Evolutionary conservation across 495 filamentous ascomycete genomes (phyloP), one percentile per base, ranked within the genome.

Genomic region (Penicillium diatomitis): DNA sequence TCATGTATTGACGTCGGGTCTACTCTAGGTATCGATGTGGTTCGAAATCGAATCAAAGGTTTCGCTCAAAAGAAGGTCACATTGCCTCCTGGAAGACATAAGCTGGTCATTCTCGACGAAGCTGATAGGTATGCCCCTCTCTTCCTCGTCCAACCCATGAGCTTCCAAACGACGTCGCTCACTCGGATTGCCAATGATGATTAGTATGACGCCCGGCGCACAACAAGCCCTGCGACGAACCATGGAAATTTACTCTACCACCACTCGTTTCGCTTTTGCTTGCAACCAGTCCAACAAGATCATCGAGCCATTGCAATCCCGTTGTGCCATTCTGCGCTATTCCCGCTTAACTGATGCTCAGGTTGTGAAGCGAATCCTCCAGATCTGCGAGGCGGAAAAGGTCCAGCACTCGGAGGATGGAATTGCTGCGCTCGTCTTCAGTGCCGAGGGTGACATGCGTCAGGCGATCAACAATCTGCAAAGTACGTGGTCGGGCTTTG

Each of bases 31-130:
- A 99, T 99, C 68, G 92, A 99, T 61, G 92, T 99, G 27, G 92
- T 99, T 32, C 84, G 92, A n/a, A 95, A 95, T 57, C 80, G 94
- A 39, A 99, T 99, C 67, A 99, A 99, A 68, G 89, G 88, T 38
- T 99, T 99, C 63, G 92, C 92, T 2, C 92, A 99, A 67, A 99
- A 99, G 69, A 99, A 99, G 68, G 92, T 99, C 52, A 99, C 91
- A 0, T 75, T 99, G 11, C 92, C 92, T 1, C 71, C 78, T 2
- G 92, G 92, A 28, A 79, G 90, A 40, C 92, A 99, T 60, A 99
- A 99, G 70, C 67, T 99, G 28, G 87, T 99, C 8, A 97, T 99
- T 52, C 84, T 99, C 28, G 92, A 99, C 64, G 92, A 99, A 71
- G 92, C 94, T 28, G 92, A 99, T 67, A 86, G 83, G 75, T 77